Conservation (phyloP, 2,329 filamentous ascomycete genomes). For the Fusarium dlaminii region DNA sequence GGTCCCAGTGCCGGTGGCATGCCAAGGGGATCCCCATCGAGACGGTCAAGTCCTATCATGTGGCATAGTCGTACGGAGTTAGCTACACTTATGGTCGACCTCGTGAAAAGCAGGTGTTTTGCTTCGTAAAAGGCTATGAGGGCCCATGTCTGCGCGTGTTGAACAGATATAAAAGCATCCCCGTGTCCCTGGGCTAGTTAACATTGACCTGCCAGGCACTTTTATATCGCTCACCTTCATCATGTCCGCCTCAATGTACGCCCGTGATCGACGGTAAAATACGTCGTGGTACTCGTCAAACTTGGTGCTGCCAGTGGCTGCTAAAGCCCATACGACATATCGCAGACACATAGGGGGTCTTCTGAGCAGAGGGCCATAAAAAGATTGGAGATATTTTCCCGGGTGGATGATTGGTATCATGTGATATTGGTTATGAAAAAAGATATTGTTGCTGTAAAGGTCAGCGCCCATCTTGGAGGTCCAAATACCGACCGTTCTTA, state of each 20-base stretch:
- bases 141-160: conserved; percentile 82
- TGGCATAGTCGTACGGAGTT: conserved; percentile 75
- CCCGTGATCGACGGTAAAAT: conserved; percentile 83
- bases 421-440: conserved; percentile 78
- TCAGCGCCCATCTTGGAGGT: background rate
- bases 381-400: conserved; percentile 76
- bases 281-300: conserved; percentile 77
- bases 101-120: conserved; percentile 83
- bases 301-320: conserved; percentile 75
- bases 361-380: conserved; percentile 76
- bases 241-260: conserved; percentile 85
- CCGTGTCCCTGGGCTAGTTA: conserved; percentile 67
- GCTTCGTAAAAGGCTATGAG: conserved; percentile 83
- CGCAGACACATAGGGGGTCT: conserved; percentile 84
- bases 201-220: background rate
- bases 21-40: conserved; percentile 73
- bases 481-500: conserved; percentile 52
- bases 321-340: conserved; percentile 89
- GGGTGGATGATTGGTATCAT: conserved; percentile 82
- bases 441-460: conserved; percentile 70
- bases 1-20: conserved; percentile 79
- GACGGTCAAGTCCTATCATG: conserved; percentile 85
- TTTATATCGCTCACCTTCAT: conserved; percentile 66
- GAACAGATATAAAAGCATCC: conserved; percentile 81
- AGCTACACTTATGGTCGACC: conserved; percentile 84